Base-by-base conservation (phyloP, 495 filamentous ascomycete genomes). In the Lasiosphaeris hirsuta region DNA sequence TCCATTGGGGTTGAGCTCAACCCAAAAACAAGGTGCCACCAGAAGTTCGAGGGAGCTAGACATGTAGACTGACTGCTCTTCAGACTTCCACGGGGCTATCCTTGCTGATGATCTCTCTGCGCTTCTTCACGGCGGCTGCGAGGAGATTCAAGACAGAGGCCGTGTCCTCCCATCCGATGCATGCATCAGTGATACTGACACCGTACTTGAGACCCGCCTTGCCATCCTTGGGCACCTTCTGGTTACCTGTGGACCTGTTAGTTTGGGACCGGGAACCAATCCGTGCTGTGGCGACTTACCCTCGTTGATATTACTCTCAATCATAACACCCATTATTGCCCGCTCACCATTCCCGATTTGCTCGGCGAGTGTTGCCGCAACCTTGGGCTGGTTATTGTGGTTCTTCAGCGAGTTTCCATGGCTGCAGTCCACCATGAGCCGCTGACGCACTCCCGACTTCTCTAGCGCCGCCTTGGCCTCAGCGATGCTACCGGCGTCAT, bases 401-500 rank as follows among this genome's bases (percentile, higher is more conserved):
- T 97, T 84, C 82, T 98, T 98, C 64, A 88, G 78, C 5, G 91
- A 96, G 76, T 98, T 99, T 44, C 95, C 85, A 70, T 99, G 95
- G 68, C 89, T 94, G 81, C 95, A 99, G 72, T 99, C 95, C 7
- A 99, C 88, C 95, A 99, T 99, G 59, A 99, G 78, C 56, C 90
- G 78, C 54, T 90, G 79, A 11, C 78, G 78, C 54, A 69, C 33
- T 10, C 67, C 69, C 0, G 67, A 49, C 56, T 71, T 69, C 19
- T 56, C 53, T 33, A 71, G 57, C 11, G 66, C 63, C 3, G 62
- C 69, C 65, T 71, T 71, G 39, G 65, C 67, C 44, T 71, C 69
- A 7, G 69, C 65, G 39, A 99, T 91, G 70, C 89, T 96, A 60
- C 86, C 77, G 1, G 84, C 80, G 72, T 97, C 92, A 76, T 88